A percentile compares a stretch with the other conserved stretches of the same genome.
Evolutionary conservation across 768 basidiomycete species (phyloP).

Genomic region (Termitomyces sp.): DNA sequence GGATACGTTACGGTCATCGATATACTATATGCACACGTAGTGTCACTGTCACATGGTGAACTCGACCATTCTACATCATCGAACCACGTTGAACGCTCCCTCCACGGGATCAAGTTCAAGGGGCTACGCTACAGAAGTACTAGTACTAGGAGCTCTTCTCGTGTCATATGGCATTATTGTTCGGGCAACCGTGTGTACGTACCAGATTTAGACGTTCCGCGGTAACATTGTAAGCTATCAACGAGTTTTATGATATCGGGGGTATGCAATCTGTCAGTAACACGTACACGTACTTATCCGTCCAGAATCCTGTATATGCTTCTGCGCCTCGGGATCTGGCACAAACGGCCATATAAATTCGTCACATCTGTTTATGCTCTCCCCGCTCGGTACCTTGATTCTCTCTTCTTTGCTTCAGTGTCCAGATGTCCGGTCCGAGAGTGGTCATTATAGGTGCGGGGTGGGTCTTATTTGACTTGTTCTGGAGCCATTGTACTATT

Average conservation of each 20-base stretch:
- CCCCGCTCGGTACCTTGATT: neutral
- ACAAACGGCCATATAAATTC: neutral
- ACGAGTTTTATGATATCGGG: neutral
- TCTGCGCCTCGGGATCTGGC: neutral
- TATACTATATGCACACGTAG: no score
- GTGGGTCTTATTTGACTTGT: conserved; percentile 11
- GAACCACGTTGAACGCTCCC: no score
- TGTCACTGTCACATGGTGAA: no score
- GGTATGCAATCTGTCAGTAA: neutral
- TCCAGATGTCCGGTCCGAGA: conserved; percentile 9
- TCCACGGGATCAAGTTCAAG: no score
- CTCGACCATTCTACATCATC: no score
- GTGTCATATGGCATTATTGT: neutral
- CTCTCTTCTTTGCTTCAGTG: neutral
- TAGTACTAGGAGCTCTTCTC: neutral
- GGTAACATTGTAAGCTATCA: neutral
- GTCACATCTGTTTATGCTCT: neutral
- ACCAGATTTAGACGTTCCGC: neutral
- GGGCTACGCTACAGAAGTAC: neutral
- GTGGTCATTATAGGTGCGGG: conserved; percentile 30
- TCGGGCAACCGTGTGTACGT: no score
- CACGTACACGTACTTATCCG: neutral
- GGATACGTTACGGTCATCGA: no score
- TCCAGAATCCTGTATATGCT: neutral
- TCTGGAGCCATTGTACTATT: neutral